These are phyloP conservation scores for thale cress (Arabidopsis thaliana) DNA, from an alignment of 345 rosid species.

Conservation along the genomic window DNA sequence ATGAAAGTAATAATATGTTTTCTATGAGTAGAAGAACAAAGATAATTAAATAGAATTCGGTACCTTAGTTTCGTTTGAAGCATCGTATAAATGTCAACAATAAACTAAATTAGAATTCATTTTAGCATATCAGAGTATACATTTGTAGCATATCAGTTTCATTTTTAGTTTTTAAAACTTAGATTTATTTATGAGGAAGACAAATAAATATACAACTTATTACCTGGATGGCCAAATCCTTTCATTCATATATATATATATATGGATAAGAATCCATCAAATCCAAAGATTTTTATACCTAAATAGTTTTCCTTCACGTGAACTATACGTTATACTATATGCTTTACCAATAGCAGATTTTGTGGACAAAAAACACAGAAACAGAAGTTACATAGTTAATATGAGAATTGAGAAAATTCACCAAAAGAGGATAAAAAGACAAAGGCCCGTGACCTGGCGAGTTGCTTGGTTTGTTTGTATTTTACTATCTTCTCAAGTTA, in stretches of 20 bases:
- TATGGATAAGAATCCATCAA: neutral
- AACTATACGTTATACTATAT: neutral
- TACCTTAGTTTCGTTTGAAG: conserved; percentile 26
- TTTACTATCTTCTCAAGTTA: conserved; percentile 32
- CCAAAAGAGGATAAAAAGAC: conserved; percentile 30
- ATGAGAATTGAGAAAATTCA: conserved; percentile 31
- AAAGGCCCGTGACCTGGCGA: conserved; percentile 41
- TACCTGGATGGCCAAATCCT: neutral
- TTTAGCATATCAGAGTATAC: no score
- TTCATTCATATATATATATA: neutral
- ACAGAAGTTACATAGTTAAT: conserved; percentile 16
- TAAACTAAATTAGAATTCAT: neutral
- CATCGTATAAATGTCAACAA: conserved; percentile 14
- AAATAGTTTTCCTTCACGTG: conserved; percentile 4
- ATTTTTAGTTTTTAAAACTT: neutral
- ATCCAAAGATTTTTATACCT: neutral
- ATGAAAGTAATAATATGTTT: neutral
- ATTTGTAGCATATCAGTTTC: conserved; percentile 1
- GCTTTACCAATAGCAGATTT: conserved; percentile 1
- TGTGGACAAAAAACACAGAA: conserved; percentile 16
- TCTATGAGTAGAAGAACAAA: neutral
- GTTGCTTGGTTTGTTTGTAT: conserved; percentile 36
- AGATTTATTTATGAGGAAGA: neutral
- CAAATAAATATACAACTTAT: neutral
- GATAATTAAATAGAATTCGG: neutral